Evolutionary conservation across 129 eudicot genomes (phyloP), one percentile per base, ranked within the genome.

Genomic region (Flaveria bidentis): DNA sequence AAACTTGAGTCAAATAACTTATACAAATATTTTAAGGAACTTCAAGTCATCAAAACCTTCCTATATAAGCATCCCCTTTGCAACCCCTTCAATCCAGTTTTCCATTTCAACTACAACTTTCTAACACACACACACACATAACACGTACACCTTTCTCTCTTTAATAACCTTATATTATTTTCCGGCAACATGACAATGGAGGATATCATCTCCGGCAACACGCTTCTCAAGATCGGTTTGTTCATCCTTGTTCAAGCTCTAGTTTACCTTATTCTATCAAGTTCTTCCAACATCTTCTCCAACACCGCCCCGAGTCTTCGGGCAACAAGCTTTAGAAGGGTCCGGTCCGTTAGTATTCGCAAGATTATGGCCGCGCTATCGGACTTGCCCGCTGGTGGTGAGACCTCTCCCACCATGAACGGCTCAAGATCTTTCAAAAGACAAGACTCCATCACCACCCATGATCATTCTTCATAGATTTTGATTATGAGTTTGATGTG

Each of bases 261-360:
- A 5, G 89, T 89, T 56, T 89, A 87, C 70, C 75, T 86, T 9
- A 89, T 89, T 41, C 67, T 89, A 18, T 84, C 96, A 25, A 75
- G 83, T 56, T 90, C 96, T 36, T 90, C 96, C 68, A 73, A 78
- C 46, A 69, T 90, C 51, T 90, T 90, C 82, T 87, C 96, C 0
- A 87, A 87, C 69, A 81, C 80, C 1, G 75, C 86, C 41, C 86
- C 86, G 13, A 82, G 68, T 60, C 85, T 74, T 11, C 83, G 84
- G 41, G 89, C 92, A 16, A 61, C 80, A 9, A 84, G 88, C 69
- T 90, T 90, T 85, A 74, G 76, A 70, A 26, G 79, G 0, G 90
- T 67, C 56, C 86, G 86, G 1, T 80, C 96, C 0, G 80, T 79
- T 49, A 90, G 96, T 76, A 78, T 90, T 75, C 92, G 90, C 45